Percentiles rank a stretch among this genome's conserved stretches.
phyloP scores from a whole-genome alignment of 2,329 filamentous ascomycete species.

The Arthrobotrys megalospora region DNA sequence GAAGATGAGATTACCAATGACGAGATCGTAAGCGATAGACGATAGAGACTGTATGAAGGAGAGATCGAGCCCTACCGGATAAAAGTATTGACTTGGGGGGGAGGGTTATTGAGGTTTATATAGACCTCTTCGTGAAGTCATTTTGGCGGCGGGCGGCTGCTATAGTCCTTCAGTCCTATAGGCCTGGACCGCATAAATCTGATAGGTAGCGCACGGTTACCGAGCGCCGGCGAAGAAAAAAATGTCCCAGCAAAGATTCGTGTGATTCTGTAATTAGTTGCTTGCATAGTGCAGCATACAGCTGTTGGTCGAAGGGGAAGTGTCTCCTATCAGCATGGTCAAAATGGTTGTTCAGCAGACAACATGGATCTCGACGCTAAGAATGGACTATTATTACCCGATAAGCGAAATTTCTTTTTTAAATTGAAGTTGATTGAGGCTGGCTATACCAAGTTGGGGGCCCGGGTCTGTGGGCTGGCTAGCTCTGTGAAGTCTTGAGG shows the following conservation, averaged over 20 bases:
- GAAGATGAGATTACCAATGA: conserved; percentile 3
- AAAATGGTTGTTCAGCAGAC: conserved; percentile 36
- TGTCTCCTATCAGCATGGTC: conserved; percentile 39
- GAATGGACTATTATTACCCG: conserved; percentile 55
- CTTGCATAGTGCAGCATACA: conserved; percentile 23
- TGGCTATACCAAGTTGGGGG: conserved; percentile 41
- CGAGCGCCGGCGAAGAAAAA: conserved; percentile 25
- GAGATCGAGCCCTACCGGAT: conserved; percentile 45
- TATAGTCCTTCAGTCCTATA: conserved; percentile 14
- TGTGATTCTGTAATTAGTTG: conserved; percentile 52
- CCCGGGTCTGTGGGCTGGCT: conserved; percentile 9
- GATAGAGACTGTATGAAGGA: conserved; percentile 45
- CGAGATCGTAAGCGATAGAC: conserved; percentile 30
- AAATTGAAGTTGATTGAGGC: conserved; percentile 40
- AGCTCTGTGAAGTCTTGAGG: conserved; percentile 5
- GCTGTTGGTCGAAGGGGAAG: conserved; percentile 38
- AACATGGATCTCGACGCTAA: conserved; percentile 30
- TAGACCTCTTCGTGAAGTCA: conserved; percentile 39
- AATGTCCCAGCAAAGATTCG: conserved; percentile 22
- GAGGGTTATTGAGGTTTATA: conserved; percentile 55
- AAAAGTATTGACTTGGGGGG: conserved; percentile 9
- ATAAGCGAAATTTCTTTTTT: conserved; percentile 61
- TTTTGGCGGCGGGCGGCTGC: not conserved
- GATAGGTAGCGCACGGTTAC: conserved; percentile 44
- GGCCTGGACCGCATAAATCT: conserved; percentile 30